Evolutionary conservation across 2,329 filamentous ascomycete species (phyloP), one percentile per base, ranked within the genome.

Genomic region (Penicillium janthinellum): DNA sequence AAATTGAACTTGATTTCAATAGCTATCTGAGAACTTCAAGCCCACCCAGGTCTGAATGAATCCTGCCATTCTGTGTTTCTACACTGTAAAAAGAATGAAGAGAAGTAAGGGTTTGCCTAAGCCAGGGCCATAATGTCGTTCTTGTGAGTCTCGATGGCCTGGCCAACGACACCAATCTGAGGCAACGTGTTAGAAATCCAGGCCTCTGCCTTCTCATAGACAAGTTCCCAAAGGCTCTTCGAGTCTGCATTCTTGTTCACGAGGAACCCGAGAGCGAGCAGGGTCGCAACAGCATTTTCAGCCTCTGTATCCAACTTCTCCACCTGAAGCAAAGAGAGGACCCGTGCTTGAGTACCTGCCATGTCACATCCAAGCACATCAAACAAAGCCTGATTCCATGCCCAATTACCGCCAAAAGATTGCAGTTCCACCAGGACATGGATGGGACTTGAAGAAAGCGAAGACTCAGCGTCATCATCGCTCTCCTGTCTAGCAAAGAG

Each of bases 391-490:
- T 64, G 17, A 0, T 59, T 71, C 72, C 75, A 79, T 0, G 58
- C 49, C 85, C 86, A 88, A 15, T 69, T 78, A 0, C 86, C 86
- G 1, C 81, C 74, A 61, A 86, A 88, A 0, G 73, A 74, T 70
- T 90, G 88, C 3, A 86, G 73, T 0, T 66, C 65, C 4, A 88
- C 84, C 2, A 90, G 67, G 0, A 63, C 64, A 12, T 80, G 71
- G 38, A 85, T 70, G 3, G 25, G 15, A 1, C 20, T 35, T n/a
- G 39, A 25, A 15, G 4, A 5, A 10, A 7, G 10, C 6, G 35
- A 7, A n/a, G 20, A 8, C 4, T 22, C 11, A 11, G 20, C 35
- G 25, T 12, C 31, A 17, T 48, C 28, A 7, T 34, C 28, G 8
- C 10, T 15, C 28, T 48, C 45, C 8, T 48, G 45, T 17, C 45